A percentile compares a stretch with the other conserved stretches of the same genome.
These are phyloP conservation scores for Mrakia frigida DNA, from an alignment of 768 basidiomycete species.

Conservation along the genomic window DNA sequence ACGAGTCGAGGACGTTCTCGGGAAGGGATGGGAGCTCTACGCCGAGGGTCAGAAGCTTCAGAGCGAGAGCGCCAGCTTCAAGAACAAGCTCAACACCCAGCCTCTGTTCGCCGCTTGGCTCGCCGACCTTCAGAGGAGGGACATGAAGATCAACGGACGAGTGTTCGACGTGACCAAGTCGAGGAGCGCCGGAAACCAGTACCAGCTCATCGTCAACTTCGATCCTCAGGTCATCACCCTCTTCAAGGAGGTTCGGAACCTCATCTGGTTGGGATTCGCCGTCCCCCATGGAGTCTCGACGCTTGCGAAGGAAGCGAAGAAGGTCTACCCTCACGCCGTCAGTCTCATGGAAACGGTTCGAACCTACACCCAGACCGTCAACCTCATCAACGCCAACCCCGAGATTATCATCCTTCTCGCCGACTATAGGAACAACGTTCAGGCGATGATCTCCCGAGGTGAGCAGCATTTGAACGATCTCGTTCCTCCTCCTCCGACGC, in stretches of 20 bases:
- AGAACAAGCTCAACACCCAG: constrained; percentile 89
- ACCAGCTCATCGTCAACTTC: constrained; percentile 91
- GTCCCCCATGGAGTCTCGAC: constrained; percentile 92
- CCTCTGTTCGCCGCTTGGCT: constrained; percentile 96
- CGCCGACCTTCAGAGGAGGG: constrained; percentile 85
- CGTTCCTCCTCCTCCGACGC: background rate
- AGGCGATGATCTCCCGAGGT: constrained; percentile 90
- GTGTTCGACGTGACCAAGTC: constrained; percentile 71
- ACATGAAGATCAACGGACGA: constrained; percentile 84
- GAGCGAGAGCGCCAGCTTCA: constrained; percentile 82
- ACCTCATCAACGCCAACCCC: constrained; percentile 81
- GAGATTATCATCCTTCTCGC: constrained; percentile 92
- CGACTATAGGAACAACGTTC: constrained; percentile 86
- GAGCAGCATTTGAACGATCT: constrained; percentile 34
- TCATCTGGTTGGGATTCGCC: constrained; percentile 92
- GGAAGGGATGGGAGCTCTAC: constrained; percentile 97
- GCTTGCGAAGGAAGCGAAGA: constrained; percentile 97
- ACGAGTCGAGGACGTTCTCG: constrained; percentile 92
- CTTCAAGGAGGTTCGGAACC: constrained; percentile 95
- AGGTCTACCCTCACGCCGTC: constrained; percentile 97
- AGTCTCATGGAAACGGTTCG: constrained; percentile 90
- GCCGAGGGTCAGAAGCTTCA: constrained; percentile 99
- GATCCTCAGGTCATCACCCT: constrained; percentile 97
- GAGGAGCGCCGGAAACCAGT: constrained; percentile 50
- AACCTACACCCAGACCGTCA: constrained; percentile 92